Evolutionary conservation across 148 eudicot genomes (phyloP).

Genomic region (Rhododendron ferrugineum): DNA sequence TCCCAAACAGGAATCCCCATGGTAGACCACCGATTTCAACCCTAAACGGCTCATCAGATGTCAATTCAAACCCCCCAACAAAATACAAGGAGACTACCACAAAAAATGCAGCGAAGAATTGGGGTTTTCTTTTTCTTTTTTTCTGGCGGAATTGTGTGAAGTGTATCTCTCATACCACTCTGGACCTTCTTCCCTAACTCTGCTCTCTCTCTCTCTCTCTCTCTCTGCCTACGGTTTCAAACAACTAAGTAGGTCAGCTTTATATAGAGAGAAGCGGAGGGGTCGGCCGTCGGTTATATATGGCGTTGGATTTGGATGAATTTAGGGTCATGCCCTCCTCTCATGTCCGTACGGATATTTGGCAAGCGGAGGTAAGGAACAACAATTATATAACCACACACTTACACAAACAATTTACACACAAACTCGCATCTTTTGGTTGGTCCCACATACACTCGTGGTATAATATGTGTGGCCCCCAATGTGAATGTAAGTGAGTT

Average conservation of each 20-base stretch:
- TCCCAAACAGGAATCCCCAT: conserved; percentile 55
- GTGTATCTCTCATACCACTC: background rate
- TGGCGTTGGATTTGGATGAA: background rate
- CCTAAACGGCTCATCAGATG: conserved; percentile 51
- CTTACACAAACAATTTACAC: no score
- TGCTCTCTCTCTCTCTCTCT: conserved; percentile 13
- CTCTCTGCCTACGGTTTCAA: conserved; percentile 28
- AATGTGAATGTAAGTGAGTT: no score
- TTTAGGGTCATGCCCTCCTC: conserved; percentile 16
- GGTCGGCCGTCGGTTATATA: conserved; percentile 4
- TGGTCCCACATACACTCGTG: no score
- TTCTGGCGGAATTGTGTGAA: background rate
- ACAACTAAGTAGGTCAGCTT: background rate
- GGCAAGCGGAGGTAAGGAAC: background rate
- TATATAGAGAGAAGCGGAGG: conserved; percentile 7
- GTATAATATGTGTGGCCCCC: no score
- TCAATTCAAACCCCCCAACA: background rate
- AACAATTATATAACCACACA: no score
- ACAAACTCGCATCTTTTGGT: no score
- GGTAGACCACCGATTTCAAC: conserved; percentile 58
- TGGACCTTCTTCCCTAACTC: conserved; percentile 5
- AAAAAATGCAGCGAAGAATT: background rate
- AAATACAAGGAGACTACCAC: background rate
- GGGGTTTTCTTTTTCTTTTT: background rate
- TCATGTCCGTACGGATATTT: background rate